Conservation (phyloP, 768 basidiomycete species). For the Lactifluus volemus region DNA sequence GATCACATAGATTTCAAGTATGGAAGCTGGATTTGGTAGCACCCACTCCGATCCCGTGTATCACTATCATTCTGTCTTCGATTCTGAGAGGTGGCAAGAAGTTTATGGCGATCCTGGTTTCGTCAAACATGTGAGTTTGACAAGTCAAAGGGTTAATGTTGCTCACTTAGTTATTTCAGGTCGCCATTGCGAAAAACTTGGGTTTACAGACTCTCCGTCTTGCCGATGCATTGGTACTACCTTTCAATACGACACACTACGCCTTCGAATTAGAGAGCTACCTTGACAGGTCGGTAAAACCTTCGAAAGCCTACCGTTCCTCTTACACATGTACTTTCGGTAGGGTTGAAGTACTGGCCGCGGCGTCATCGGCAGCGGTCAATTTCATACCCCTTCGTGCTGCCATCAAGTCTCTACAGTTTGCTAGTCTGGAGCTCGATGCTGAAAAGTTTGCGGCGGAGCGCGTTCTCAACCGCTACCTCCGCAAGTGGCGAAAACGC, state of each 20-base stretch:
- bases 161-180: slow-evolving; percentile 24
- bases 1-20: slow-evolving; percentile 27
- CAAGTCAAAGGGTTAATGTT: neutral
- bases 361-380: neutral
- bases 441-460: slow-evolving; percentile 15
- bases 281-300: slow-evolving; percentile 37
- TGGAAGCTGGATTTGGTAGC: slow-evolving; percentile 30
- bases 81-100: slow-evolving; percentile 51
- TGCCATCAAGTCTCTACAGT: slow-evolving; percentile 15
- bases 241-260: slow-evolving; percentile 64
- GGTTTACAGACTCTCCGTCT: slow-evolving; percentile 49
- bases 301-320: neutral
- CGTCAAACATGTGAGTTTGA: slow-evolving; percentile 40
- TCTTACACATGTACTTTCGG: neutral
- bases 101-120: slow-evolving; percentile 58
- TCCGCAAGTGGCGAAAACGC: slow-evolving; percentile 3
- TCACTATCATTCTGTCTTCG: slow-evolving; percentile 55
- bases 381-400: slow-evolving; percentile 18
- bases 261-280: slow-evolving; percentile 45
- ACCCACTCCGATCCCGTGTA: slow-evolving; percentile 41
- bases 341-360: slow-evolving; percentile 40
- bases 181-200: slow-evolving; percentile 50
- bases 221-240: slow-evolving; percentile 45
- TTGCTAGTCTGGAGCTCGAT: slow-evolving; percentile 17
- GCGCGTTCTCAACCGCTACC: neutral